Conservation (phyloP, 345 rosid genomes). For the Arabidopsis suecica region DNA sequence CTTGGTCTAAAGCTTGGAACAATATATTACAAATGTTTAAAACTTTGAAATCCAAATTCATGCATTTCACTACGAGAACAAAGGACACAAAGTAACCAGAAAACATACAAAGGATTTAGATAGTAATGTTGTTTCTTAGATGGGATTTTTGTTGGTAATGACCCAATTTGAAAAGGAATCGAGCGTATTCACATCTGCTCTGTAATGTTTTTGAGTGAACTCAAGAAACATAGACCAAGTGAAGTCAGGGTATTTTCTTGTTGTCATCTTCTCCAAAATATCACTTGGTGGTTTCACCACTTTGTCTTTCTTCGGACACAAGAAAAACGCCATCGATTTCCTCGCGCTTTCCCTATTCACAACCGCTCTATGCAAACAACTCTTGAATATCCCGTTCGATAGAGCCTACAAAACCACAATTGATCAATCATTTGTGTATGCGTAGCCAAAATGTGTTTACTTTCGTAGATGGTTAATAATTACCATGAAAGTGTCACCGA, state of each 20-base stretch:
- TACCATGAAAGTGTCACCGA: constrained; percentile 99
- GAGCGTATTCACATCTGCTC: constrained; percentile 92
- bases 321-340: constrained; percentile 91
- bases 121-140: constrained; percentile 33
- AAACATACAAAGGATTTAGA: constrained; percentile 5
- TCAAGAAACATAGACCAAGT: constrained; percentile 87
- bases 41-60: constrained; percentile 12
- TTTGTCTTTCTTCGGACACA: constrained; percentile 84
- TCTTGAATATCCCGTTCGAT: constrained; percentile 49
- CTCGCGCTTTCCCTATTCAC: constrained; percentile 80
- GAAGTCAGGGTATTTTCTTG: constrained; percentile 84
- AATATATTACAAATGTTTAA: constrained; percentile 22
- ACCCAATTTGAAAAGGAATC: constrained; percentile 72
- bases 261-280: constrained; percentile 55
- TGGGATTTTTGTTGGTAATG: constrained; percentile 33
- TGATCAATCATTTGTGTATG: constrained; percentile 3
- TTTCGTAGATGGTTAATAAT: constrained; percentile 15
- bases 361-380: constrained; percentile 90
- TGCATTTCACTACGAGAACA: constrained; percentile 28
- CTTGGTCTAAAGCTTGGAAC: constrained; percentile 3
- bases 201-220: constrained; percentile 88
- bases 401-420: constrained; percentile 40
- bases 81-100: constrained; percentile 13
- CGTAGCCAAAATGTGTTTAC: constrained; percentile 7
- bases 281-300: constrained; percentile 79